phyloP scores from a whole-genome alignment of 2,329 filamentous ascomycete genomes.

The Fusarium piperis region DNA sequence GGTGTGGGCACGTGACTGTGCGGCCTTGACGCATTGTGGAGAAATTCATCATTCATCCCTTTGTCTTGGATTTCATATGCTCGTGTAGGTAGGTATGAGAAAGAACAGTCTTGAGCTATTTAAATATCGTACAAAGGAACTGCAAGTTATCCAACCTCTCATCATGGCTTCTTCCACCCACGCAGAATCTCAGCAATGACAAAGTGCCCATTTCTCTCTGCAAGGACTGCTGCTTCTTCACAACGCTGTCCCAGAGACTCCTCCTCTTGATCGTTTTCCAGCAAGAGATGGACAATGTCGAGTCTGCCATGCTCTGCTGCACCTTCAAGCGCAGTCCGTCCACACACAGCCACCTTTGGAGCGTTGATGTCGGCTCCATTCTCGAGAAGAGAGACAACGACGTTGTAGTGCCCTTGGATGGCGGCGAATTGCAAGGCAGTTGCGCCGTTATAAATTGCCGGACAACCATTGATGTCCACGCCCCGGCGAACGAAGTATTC shows the following conservation, averaged over 20 bases:
- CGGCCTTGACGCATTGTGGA: slow-evolving; percentile 37
- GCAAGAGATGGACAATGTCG: slow-evolving; percentile 18
- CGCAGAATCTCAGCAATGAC: neutral
- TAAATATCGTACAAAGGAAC: neutral
- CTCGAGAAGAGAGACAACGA: neutral
- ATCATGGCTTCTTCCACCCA: neutral
- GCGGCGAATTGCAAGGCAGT: neutral
- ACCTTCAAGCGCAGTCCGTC: slow-evolving; percentile 15
- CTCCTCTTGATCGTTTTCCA: slow-evolving; percentile 14
- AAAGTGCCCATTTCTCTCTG: neutral
- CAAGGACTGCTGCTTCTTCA: neutral
- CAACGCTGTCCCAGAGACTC: neutral
- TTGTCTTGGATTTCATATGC: neutral
- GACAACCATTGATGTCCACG: neutral
- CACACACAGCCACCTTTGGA: neutral
- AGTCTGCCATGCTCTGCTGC: slow-evolving; percentile 12
- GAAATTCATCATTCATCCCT: neutral
- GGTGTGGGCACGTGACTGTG: slow-evolving; percentile 44
- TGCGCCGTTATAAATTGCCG: fast-evolving
- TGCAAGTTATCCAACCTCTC: neutral
- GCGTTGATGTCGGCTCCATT: slow-evolving; percentile 13
- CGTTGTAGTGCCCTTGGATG: neutral
- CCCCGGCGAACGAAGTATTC: neutral
- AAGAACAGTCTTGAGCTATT: neutral
- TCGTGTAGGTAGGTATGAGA: neutral